Base-by-base conservation (phyloP, 2,329 filamentous ascomycete species). In the Ophiocordyceps camponoti-leonardi region DNA sequence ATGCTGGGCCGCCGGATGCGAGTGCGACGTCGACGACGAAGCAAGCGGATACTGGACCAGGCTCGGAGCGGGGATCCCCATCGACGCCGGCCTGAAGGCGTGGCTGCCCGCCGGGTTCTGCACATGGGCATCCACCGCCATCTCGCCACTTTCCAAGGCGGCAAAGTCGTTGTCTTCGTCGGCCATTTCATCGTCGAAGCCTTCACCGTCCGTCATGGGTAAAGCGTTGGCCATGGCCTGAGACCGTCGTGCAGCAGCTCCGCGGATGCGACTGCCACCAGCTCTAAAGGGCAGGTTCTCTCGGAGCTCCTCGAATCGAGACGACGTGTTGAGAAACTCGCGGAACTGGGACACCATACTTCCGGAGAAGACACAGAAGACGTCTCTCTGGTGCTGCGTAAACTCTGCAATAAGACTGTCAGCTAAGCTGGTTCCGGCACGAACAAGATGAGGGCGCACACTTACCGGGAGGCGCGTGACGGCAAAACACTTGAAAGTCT, bases 331-430 rank as follows among this genome's bases (percentile, higher is more conserved):
- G 37, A 98, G 71, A 57, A 87, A 84, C 26, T 81, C 73, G 40
- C 90, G 81, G 23, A 98, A 75, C 39, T 77, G 75, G 40, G 69
- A 68, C 2, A 98, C 90, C 46, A 88, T 88, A 23, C 77, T 73
- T 6, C 92, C 90, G 2, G 88, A 95, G 62, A 98, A 98, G 45
- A 98, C 92, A 58, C 92, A 98, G 60, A 98, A 98, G 8, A 96
- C 86, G 45, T 90, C 82, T 50, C 92, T 79, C 61, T 98, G 92
- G 58, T 95, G 87, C 42, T 90, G 83, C 18, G 88, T 96, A 60
- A 98, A 98, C 62, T 96, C 92, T 79, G 46, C 14, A n/a, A n/a
- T n/a, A n/a, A n/a, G n/a, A n/a, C n/a, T n/a, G n/a, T n/a, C n/a
- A n/a, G n/a, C n/a, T n/a, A 6, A 14, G 16, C 6, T 13, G 6